Evolutionary conservation across 2,329 filamentous ascomycete genomes (phyloP), one percentile per base, ranked within the genome.

Genomic region (Madurella fahalii): DNA sequence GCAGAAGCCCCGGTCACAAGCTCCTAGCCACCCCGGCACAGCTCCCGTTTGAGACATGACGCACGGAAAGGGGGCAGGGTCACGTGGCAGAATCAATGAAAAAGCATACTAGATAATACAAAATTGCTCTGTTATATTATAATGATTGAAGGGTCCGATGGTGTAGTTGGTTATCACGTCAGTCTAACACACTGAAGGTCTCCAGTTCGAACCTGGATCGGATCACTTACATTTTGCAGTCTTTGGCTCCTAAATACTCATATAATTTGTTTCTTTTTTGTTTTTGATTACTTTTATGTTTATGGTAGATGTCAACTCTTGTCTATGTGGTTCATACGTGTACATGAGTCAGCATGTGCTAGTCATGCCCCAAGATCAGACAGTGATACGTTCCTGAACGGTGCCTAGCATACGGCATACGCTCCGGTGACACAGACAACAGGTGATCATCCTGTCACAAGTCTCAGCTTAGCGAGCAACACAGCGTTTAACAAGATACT

Each of bases 161-260:
- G 65, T 67, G 66, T 68, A 68, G 72, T 74, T 74, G 72, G 72
- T 74, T 74, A 75, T 74, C 72, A 74, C 73, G 69, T 75, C 71
- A 74, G 72, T 74, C 71, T 75, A 75, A 75, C 71, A 68, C 65
- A 65, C 63, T 67, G 64, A 68, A 69, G 65, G 65, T 66, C 64
- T 59, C 58, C 64, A 61, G 64, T 63, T 67, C 64, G 52, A 67
- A 49, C 64, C 64, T 61, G 63, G 59, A 58, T 61, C 55, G 59
- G 44, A 62, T 62, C 61, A 61, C n/a, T 52, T 12, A 40, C 25
- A n/a, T 51, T 50, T 57, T 47, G 43, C 32, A 18, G 30, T 15
- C 42, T n/a, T 50, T 47, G 7, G 9, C 17, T 16, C 18, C 30
- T 17, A 44, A 32, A 34, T 32, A 42, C 42, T 40, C 32, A 45